Base-by-base conservation (phyloP, 108 stramenopile genomes). In the Cylindrotheca fusiformis region DNA sequence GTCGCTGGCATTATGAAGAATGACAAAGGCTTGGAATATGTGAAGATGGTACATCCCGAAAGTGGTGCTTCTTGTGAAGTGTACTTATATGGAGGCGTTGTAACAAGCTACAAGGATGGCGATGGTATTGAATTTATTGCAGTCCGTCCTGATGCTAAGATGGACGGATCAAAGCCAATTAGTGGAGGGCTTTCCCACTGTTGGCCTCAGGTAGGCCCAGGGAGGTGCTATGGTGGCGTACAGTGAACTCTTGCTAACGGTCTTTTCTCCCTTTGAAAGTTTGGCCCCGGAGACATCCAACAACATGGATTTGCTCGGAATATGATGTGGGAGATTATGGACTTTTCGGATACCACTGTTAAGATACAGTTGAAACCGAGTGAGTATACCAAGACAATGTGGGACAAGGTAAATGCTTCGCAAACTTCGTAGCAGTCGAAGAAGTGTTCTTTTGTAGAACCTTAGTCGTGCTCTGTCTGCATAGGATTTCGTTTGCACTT, bases 221-320 rank as follows among this genome's bases (percentile, higher is more conserved):
- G n/a, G n/a, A n/a, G n/a, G n/a, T n/a, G n/a, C n/a, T n/a, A n/a
- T n/a, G n/a, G n/a, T n/a, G n/a, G n/a, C n/a, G n/a, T n/a, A n/a
- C n/a, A n/a, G n/a, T n/a, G n/a, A n/a, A n/a, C n/a, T n/a, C n/a
- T n/a, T n/a, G n/a, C n/a, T n/a, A n/a, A n/a, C n/a, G n/a, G n/a
- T n/a, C n/a, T n/a, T n/a, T n/a, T n/a, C n/a, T n/a, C 82, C 78
- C 90, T 70, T 69, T 87, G 85, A 21, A 77, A 88, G 71, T 93
- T 93, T 54, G 91, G 91, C 52, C 91, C 91, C 24, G 88, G 91
- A 24, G 94, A 68, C 29, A 97, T 97, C 75, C 96, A 97, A 82
- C 92, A 97, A 63, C 97, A 97, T 68, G 97, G 97, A 59, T 97
- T 97, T 57, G 97, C 95, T n/a, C 86, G 97, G 48, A 97, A 97